Percentiles rank a stretch among this genome's conserved stretches.
These are phyloP conservation scores for Paramecium octaurelia DNA, from an alignment of 73 alveolate genomes.

Conservation along the genomic window DNA sequence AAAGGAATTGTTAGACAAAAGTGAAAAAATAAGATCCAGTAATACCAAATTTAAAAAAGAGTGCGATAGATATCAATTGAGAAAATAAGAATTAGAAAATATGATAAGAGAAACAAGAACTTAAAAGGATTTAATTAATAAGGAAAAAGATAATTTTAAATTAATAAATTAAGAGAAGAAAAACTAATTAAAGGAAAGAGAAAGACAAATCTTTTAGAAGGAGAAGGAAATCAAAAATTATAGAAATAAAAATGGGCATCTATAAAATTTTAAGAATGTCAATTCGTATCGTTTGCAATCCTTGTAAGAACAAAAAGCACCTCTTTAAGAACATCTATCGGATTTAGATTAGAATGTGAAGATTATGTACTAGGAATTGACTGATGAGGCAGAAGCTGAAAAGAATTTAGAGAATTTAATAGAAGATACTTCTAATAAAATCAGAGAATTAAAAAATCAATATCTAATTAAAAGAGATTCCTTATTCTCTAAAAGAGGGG, in stretches of 20 bases:
- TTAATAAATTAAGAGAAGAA: constrained; percentile 12
- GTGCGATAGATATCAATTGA: constrained; percentile 37
- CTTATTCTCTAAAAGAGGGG: not conserved
- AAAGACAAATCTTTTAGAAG: constrained; percentile 33
- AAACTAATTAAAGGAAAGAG: constrained; percentile 38
- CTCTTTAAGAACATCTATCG: constrained; percentile 19
- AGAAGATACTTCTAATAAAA: not conserved
- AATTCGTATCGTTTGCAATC: constrained; percentile 18
- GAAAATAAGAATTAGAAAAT: constrained; percentile 47
- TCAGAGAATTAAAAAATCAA: not conserved
- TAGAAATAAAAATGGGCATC: constrained; percentile 55
- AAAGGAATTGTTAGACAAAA: constrained; percentile 22
- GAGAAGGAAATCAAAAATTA: constrained; percentile 61
- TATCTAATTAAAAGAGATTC: not conserved
- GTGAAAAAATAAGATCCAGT: constrained; percentile 48
- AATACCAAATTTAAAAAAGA: constrained; percentile 54
- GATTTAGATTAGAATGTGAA: constrained; percentile 54
- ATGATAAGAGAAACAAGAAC: constrained; percentile 42
- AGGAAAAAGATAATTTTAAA: constrained; percentile 51
- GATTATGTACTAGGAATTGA: constrained; percentile 55
- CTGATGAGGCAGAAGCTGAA: constrained; percentile 58
- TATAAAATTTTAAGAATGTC: constrained; percentile 55
- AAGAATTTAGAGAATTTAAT: constrained; percentile 34
- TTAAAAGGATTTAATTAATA: not conserved
- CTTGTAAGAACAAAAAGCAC: constrained; percentile 51